These are phyloP conservation scores for Penicillium hordei DNA, from an alignment of 2,329 filamentous ascomycete species.

Conservation along the genomic window DNA sequence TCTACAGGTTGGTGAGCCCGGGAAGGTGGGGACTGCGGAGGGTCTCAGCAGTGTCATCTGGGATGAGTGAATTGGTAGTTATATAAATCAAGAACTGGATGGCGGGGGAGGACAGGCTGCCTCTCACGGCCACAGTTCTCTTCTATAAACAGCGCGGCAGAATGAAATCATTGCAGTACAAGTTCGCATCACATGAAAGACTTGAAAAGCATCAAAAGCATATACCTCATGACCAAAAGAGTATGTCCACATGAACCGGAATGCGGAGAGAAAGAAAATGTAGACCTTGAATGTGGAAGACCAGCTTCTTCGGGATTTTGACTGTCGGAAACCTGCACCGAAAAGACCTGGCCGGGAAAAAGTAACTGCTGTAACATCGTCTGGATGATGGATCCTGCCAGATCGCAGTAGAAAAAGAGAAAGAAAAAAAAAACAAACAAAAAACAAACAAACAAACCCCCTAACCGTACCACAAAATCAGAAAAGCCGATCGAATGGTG, in stretches of 20 bases:
- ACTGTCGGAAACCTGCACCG: constrained; percentile 22
- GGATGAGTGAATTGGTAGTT: constrained; percentile 26
- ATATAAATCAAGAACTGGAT: constrained; percentile 8
- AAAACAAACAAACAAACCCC: no score
- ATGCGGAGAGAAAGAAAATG: constrained; percentile 12
- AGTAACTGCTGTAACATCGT: constrained; percentile 16
- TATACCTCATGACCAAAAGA: constrained; percentile 13
- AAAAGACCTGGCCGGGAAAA: constrained; percentile 13
- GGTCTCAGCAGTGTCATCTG: constrained; percentile 41
- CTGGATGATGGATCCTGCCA: constrained; percentile 7
- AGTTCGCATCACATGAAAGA: constrained; percentile 14
- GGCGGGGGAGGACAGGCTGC: not conserved
- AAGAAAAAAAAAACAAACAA: no score
- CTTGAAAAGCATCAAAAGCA: constrained; percentile 7
- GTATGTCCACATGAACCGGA: constrained; percentile 5
- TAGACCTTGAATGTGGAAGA: constrained; percentile 18
- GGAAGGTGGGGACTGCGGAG: constrained; percentile 25
- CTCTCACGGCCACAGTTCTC: not conserved
- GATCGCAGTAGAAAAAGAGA: not conserved
- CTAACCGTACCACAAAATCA: not conserved
- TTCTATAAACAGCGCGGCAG: constrained; percentile 14
- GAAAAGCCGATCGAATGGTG: not conserved
- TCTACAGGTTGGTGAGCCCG: constrained; percentile 33
- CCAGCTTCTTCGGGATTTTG: constrained; percentile 29
- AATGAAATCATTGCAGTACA: constrained; percentile 14